Conservation (phyloP, 148 eudicot genomes). For the Rhododendron molle region DNA sequence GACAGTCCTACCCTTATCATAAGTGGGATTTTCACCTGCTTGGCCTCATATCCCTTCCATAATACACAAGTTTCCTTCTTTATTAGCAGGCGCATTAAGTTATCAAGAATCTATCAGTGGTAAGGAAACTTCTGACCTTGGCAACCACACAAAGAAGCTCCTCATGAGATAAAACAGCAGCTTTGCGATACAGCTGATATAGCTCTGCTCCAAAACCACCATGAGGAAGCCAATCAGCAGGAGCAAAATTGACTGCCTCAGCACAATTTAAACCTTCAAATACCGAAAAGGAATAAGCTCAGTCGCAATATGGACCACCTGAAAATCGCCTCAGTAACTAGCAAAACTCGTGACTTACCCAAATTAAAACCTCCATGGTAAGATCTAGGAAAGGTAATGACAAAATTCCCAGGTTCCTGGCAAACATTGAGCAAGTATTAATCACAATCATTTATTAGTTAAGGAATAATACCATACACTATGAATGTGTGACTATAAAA, state of each 20-base stretch:
- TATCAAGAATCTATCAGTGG: background rate
- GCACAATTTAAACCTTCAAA: conserved; percentile 93
- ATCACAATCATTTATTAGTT: background rate
- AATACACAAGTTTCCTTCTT: background rate
- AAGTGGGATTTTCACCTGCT: background rate
- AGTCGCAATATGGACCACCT: conserved; percentile 7
- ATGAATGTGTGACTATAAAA: background rate
- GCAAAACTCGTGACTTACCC: conserved; percentile 43
- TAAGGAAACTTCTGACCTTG: conserved; percentile 48
- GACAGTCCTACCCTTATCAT: background rate
- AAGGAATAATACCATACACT: background rate
- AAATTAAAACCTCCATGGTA: conserved; percentile 97
- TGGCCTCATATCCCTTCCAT: background rate
- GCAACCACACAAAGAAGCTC: conserved; percentile 93
- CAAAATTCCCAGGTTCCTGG: conserved; percentile 99
- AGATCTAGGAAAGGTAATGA: conserved; percentile 96
- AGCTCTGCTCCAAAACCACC: conserved; percentile 95
- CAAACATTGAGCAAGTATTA: conserved; percentile 19
- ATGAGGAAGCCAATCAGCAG: conserved; percentile 99
- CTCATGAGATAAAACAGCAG: conserved; percentile 94
- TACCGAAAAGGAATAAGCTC: conserved; percentile 11
- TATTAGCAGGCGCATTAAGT: background rate
- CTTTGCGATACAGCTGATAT: conserved; percentile 78
- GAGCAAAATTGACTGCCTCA: conserved; percentile 99
- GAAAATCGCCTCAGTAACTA: background rate